Percentiles rank a stretch among this genome's conserved stretches.
Evolutionary conservation across 2,329 filamentous ascomycete genomes (phyloP).

Genomic region (Scolecobasidium constrictum): DNA sequence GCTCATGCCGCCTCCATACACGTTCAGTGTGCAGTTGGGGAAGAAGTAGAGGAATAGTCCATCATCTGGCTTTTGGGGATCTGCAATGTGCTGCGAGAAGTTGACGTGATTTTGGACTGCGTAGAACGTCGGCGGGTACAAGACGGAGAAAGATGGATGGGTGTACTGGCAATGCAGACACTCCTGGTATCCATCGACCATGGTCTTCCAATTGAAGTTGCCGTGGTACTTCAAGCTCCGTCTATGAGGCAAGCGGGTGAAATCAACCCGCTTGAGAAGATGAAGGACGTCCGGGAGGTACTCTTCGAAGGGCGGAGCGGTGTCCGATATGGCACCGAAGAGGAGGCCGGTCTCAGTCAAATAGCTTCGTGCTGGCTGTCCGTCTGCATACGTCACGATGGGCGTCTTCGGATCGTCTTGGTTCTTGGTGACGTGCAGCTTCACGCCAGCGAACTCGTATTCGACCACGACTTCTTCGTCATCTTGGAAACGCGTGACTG

Average conservation of each 20-base stretch:
- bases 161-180: constrained; percentile 50
- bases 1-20: constrained; percentile 48
- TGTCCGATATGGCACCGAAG: constrained; percentile 39
- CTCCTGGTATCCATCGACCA: constrained; percentile 49
- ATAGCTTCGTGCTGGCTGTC: constrained; percentile 23
- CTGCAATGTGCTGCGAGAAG: constrained; percentile 45
- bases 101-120: constrained; percentile 43
- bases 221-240: constrained; percentile 45
- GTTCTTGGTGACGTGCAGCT: constrained; percentile 27
- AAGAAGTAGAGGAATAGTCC: constrained; percentile 49
- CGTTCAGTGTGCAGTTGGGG: constrained; percentile 44
- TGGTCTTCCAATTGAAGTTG: constrained; percentile 50
- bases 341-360: constrained; percentile 42
- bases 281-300: constrained; percentile 43
- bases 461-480: constrained; percentile 27
- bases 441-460: constrained; percentile 41
- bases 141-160: constrained; percentile 43
- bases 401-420: constrained; percentile 20
- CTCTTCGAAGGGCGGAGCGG: constrained; percentile 38
- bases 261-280: constrained; percentile 39
- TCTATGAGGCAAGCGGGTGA: constrained; percentile 41
- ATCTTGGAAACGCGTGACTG: constrained; percentile 37
- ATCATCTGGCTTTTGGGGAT: constrained; percentile 41
- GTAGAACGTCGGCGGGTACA: constrained; percentile 46
- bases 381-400: constrained; percentile 26